Percentiles rank a stretch among this genome's conserved stretches.
These are phyloP conservation scores for Hypoxylon lenormandii DNA, from an alignment of 495 filamentous ascomycete genomes.

Conservation along the genomic window DNA sequence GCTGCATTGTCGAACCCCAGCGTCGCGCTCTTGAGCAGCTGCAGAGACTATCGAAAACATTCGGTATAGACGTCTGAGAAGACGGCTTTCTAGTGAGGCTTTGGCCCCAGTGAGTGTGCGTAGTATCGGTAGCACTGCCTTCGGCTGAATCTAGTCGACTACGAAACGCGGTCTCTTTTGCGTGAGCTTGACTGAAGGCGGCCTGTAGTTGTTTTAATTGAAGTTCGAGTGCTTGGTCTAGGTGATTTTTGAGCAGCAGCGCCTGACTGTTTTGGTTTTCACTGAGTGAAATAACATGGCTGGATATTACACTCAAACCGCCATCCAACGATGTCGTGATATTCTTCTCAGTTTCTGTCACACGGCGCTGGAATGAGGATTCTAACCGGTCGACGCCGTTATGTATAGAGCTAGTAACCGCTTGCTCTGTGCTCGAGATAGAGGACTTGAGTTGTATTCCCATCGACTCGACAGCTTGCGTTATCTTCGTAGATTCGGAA, in stretches of 20 bases:
- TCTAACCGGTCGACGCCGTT: conserved; percentile 2
- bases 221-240: background rate
- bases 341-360: background rate
- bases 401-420: background rate
- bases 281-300: background rate
- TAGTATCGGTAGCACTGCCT: background rate
- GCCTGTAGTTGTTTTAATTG: background rate
- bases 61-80: background rate
- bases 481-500: conserved; percentile 7
- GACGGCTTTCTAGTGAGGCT: background rate
- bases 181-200: background rate
- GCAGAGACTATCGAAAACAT: conserved; percentile 5
- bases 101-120: background rate
- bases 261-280: conserved; percentile 1
- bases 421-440: background rate
- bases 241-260: background rate
- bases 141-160: background rate
- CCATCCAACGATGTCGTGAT: background rate
- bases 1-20: background rate
- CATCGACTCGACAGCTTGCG: background rate
- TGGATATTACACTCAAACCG: background rate
- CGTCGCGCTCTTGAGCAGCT: conserved; percentile 7
- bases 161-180: background rate
- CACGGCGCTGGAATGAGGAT: background rate
- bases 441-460: conserved; percentile 10